Conservation (phyloP, 179 eudicot species). For the Silene vulgaris region DNA sequence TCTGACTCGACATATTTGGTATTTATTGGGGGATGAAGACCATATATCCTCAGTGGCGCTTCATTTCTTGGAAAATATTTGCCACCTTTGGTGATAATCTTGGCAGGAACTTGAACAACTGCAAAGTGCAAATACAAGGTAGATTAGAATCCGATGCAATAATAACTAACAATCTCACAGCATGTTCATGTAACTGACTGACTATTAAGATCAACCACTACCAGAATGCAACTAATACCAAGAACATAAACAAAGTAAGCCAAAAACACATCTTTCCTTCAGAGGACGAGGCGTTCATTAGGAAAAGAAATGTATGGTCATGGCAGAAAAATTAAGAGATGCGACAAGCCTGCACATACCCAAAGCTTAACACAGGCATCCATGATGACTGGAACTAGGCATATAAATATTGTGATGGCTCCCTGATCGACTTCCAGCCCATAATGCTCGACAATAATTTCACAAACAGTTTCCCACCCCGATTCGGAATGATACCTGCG, state of each 20-base stretch:
- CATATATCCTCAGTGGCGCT: background rate
- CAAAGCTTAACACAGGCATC: slow-evolving; percentile 98
- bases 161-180: background rate
- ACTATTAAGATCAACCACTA: background rate
- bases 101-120: slow-evolving; percentile 92
- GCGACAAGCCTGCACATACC: slow-evolving; percentile 49
- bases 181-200: background rate
- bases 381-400: slow-evolving; percentile 72
- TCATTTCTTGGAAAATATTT: slow-evolving; percentile 63
- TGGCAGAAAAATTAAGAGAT: background rate
- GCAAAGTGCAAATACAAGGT: slow-evolving; percentile 20
- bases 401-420: slow-evolving; percentile 67
- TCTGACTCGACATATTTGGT: background rate
- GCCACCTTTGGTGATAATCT: slow-evolving; percentile 70
- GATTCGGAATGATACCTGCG: slow-evolving; percentile 34
- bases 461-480: slow-evolving; percentile 28
- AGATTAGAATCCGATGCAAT: background rate
- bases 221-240: background rate
- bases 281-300: background rate
- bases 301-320: background rate
- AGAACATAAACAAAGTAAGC: background rate
- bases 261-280: too few relatives aligned
- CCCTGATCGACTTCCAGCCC: slow-evolving; percentile 78
- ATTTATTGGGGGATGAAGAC: background rate
- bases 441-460: slow-evolving; percentile 77